phyloP scores from a whole-genome alignment of 345 rosid species.

The Camelina sativa region DNA sequence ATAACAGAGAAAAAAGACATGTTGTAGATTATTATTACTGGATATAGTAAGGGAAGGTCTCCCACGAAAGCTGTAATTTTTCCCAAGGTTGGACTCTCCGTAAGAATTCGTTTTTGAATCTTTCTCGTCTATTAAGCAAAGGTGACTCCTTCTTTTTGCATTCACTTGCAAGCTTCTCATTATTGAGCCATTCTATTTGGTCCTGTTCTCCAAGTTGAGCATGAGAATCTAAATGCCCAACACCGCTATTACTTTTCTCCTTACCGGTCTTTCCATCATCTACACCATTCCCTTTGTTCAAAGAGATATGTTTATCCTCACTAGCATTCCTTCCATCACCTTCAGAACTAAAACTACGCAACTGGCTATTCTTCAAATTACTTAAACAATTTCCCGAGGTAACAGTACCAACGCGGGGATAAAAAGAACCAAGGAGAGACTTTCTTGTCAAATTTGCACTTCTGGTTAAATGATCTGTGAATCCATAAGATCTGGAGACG shows the following conservation, averaged over 20 bases:
- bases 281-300: conserved; percentile 52
- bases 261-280: conserved; percentile 51
- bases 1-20: conserved; percentile 22
- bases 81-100: conserved; percentile 94
- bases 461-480: conserved; percentile 31
- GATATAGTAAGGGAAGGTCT: conserved; percentile 86
- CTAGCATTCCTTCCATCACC: conserved; percentile 87
- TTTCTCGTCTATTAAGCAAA: conserved; percentile 67
- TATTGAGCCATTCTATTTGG: conserved; percentile 90
- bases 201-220: conserved; percentile 89
- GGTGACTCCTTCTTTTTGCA: conserved; percentile 82
- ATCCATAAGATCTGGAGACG: conserved; percentile 44
- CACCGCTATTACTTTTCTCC: conserved; percentile 44
- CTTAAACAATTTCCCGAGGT: conserved; percentile 37
- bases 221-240: conserved; percentile 59
- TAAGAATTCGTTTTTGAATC: conserved; percentile 76
- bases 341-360: conserved; percentile 72
- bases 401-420: conserved; percentile 31
- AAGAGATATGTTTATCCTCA: conserved; percentile 63
- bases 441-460: conserved; percentile 49
- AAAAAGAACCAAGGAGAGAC: conserved; percentile 44
- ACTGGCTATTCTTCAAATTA: conserved; percentile 46
- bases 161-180: conserved; percentile 75
- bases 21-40: conserved; percentile 57
- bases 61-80: conserved; percentile 86